phyloP scores from a whole-genome alignment of 306 rosid species.

The Herpetospermum pedunculosum region DNA sequence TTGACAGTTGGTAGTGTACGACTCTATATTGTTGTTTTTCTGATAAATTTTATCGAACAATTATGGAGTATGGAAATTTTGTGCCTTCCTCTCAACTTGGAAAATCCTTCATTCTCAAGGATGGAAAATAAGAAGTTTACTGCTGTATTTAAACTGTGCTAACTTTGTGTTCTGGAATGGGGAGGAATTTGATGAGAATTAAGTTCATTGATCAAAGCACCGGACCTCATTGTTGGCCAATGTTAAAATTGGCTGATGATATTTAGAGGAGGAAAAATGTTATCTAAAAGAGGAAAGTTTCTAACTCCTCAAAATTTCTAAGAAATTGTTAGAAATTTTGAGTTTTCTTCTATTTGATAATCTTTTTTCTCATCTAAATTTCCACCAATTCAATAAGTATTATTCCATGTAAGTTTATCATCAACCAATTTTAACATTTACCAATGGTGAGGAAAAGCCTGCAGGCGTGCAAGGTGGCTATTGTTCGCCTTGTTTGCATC shows the following conservation, averaged over 20 bases:
- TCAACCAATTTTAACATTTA: too few species aligned
- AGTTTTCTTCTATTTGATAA: not conserved
- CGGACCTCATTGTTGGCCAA: not conserved
- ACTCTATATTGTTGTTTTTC: not conserved
- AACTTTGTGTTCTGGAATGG: not conserved
- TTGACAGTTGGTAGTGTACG: not conserved
- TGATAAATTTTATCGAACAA: not conserved
- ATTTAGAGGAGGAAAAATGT: not conserved
- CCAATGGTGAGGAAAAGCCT: not conserved
- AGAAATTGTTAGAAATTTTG: not conserved
- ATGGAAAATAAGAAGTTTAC: not conserved
- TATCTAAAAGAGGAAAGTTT: not conserved
- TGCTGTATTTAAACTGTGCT: not conserved
- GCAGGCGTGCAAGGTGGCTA: not conserved
- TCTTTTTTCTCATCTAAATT: not conserved
- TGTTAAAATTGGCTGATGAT: not conserved
- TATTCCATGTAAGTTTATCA: not conserved
- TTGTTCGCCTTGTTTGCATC: not conserved
- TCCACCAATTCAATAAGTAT: not conserved
- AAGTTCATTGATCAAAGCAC: too few species aligned
- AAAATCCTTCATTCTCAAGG: not conserved
- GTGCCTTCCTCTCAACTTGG: not conserved
- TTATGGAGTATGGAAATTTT: not conserved
- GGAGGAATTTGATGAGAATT: not conserved
- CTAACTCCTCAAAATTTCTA: not conserved